A percentile compares a stretch with the other conserved stretches of the same genome.
Conservation (phyloP, 371 early-diverging fungal genomes). For the Apophysomyces elegans region DNA sequence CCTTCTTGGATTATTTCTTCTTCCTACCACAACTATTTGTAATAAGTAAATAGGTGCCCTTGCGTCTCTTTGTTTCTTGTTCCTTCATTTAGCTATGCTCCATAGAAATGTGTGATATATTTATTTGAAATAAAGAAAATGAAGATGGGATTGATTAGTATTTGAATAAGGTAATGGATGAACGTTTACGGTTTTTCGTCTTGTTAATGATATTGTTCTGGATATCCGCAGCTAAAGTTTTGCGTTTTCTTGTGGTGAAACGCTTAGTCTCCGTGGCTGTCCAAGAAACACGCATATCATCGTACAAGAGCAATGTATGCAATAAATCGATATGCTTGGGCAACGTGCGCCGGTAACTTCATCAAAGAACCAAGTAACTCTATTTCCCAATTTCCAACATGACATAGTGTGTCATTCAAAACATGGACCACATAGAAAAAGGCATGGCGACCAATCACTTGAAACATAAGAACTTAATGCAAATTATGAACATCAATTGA, state of each 20-base stretch:
- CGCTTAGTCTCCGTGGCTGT: not conserved
- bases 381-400: constrained; percentile 10
- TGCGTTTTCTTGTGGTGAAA: not conserved
- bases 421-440: not conserved
- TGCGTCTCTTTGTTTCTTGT: not conserved
- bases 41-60: not conserved
- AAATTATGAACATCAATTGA: too few species aligned
- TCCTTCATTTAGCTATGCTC: not conserved
- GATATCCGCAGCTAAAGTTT: not conserved
- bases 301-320: not conserved
- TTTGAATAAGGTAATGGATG: constrained; percentile 2
- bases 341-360: not conserved
- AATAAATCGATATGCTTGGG: not conserved
- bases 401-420: constrained; percentile 2
- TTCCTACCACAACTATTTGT: not conserved
- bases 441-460: too few species aligned
- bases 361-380: constrained; percentile 4
- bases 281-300: not conserved
- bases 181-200: not conserved
- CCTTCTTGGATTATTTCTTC: not conserved
- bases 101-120: not conserved
- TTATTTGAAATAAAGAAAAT: not conserved
- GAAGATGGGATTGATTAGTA: not conserved
- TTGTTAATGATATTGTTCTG: not conserved
- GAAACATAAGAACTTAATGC: too few species aligned